Evolutionary conservation across 441 rosid genomes (phyloP), one percentile per base, ranked within the genome.

Genomic region (Pelargonium cotyledonis): DNA sequence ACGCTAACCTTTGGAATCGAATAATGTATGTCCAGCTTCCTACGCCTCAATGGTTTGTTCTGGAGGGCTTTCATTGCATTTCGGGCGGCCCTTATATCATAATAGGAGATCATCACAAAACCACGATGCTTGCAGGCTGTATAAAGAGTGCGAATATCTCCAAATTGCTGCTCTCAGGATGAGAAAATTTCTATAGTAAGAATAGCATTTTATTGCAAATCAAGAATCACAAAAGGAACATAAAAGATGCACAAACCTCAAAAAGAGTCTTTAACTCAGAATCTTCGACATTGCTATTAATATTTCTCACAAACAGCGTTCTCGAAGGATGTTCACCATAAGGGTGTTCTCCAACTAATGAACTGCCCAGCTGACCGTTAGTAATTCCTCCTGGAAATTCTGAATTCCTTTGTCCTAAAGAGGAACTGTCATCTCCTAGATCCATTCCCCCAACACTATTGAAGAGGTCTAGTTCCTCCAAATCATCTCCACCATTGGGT

Each of bases 391-490:
- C 74, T 51, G 74, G 75, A 76, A 74, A 75, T 65, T 78, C 77
- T 72, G 74, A 74, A 68, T 55, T 77, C 65, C 68, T 81, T 31
- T 67, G 79, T 31, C 68, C 68, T 38, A 63, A 68, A 26, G 77
- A 46, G 55, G 70, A 78, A 63, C 67, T 73, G 72, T 85, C 84
- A 58, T 82, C 79, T 63, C 81, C 90, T 79, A 88, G 70, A 70
- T 88, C 93, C 85, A 88, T 73, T 72, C 90, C 93, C 53, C 90
- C 90, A 57, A 88, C 84, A 68, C 79, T 86, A 71, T 80, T 83
- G 63, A 88, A 88, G 65, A 88, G 67, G 70, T 88, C 93, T 46
- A 85, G 71, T 66, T 84, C 92, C 79, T 87, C 93, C 70, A 73
- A 55, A 72, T 82, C 88, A 74, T 80, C 82, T 55, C 72, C 70